phyloP scores from a whole-genome alignment of 2,329 filamentous ascomycete genomes.

The Geosmithia flava region DNA sequence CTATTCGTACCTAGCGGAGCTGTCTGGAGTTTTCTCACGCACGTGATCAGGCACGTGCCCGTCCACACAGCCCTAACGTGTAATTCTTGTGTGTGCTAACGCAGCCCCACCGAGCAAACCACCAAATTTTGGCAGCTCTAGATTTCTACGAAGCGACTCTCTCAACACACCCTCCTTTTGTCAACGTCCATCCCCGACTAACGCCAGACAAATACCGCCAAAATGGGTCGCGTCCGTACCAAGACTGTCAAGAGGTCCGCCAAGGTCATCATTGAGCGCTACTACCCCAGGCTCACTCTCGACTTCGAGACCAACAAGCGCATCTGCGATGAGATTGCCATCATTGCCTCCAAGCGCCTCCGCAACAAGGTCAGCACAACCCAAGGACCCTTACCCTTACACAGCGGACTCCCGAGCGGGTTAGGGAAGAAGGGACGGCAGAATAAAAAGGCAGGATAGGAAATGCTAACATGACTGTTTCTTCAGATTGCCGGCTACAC shows the following conservation, averaged over 20 bases:
- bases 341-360: slow-evolving; percentile 97
- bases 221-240: slow-evolving; percentile 59
- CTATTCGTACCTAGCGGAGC: neutral
- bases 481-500: slow-evolving; percentile 90
- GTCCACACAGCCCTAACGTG: slow-evolving; percentile 2
- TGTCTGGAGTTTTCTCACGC: neutral
- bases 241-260: slow-evolving; percentile 68
- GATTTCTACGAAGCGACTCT: neutral
- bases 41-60: neutral
- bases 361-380: slow-evolving; percentile 77
- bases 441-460: neutral
- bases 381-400: neutral
- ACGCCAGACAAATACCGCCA: slow-evolving; percentile 35
- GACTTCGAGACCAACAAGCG: slow-evolving; percentile 99
- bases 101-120: slow-evolving; percentile 1
- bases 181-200: slow-evolving; percentile 1
- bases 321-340: slow-evolving; percentile 99
- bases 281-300: slow-evolving; percentile 95
- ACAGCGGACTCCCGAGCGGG: neutral
- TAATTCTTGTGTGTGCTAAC: slow-evolving; percentile 1
- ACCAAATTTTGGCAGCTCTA: slow-evolving; percentile 1
- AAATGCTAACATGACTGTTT: neutral
- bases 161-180: neutral
- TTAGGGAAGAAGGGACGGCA: neutral
- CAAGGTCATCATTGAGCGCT: slow-evolving; percentile 99